Percentiles rank a stretch among this genome's conserved stretches.
Evolutionary conservation across 1,139 yeast species (phyloP).

Genomic region (Scheffersomyces quercinus): DNA sequence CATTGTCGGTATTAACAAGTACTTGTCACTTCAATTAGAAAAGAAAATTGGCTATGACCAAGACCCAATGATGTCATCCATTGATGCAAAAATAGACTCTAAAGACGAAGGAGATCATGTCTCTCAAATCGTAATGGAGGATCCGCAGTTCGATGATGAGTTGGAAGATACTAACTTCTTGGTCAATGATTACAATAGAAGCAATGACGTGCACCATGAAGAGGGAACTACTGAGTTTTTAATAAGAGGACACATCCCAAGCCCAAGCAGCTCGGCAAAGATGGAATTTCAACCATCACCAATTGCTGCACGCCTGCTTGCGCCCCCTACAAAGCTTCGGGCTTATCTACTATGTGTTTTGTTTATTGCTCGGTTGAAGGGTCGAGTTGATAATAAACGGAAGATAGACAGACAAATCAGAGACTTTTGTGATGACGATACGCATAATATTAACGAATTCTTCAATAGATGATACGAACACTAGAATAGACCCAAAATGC

Average conservation of each 20-base stretch:
- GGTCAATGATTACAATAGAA: no score
- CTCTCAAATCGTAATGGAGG: no score
- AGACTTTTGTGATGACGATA: background rate
- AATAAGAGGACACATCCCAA: conserved; percentile 3
- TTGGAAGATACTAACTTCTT: no score
- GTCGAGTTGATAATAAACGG: background rate
- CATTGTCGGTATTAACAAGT: conserved; percentile 8
- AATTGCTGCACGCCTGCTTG: no score
- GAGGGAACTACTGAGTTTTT: conserved; percentile 9
- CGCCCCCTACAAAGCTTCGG: background rate
- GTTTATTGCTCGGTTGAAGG: conserved; percentile 3
- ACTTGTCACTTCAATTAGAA: background rate
- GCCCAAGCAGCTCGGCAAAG: no score
- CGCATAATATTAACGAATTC: background rate
- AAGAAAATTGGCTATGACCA: no score
- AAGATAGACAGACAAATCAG: background rate
- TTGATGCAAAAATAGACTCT: no score
- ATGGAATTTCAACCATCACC: no score
- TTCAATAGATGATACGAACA: background rate
- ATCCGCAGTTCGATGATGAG: no score
- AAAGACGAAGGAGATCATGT: no score
- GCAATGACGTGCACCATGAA: background rate
- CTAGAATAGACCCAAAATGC: background rate
- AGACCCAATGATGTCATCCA: no score
- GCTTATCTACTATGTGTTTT: conserved; percentile 1